Conservation (phyloP, 2,329 filamentous ascomycete species). For the Colletotrichum siamense region DNA sequence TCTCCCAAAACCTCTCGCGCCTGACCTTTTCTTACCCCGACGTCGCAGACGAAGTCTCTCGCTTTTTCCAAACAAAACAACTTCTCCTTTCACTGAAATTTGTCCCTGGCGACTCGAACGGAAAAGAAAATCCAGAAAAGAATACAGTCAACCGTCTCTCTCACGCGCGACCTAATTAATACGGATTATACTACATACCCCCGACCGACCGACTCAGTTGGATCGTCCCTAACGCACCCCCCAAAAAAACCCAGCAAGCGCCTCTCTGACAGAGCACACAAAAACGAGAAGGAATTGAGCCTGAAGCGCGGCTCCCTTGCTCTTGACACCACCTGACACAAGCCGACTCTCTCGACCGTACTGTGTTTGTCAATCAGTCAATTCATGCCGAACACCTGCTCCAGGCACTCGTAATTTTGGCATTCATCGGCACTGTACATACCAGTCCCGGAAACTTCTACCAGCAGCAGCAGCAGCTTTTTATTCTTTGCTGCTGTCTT, state of each 20-base stretch:
- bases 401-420: conserved; percentile 10
- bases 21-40: conserved; percentile 13
- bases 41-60: conserved; percentile 19
- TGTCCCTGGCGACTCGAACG: background rate
- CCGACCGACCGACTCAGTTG: background rate
- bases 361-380: conserved; percentile 15
- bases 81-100: background rate
- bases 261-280: background rate
- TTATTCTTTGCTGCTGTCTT: background rate
- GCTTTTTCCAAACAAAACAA: conserved; percentile 3
- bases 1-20: conserved; percentile 8
- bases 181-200: background rate
- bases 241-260: background rate
- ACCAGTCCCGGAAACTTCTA: background rate
- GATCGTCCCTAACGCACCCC: background rate
- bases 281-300: background rate
- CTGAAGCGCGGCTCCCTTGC: conserved; percentile 5
- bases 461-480: background rate
- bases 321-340: conserved; percentile 18
- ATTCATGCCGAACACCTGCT: conserved; percentile 4
- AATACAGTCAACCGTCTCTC: background rate
- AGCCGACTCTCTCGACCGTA: conserved; percentile 3
- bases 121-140: background rate
- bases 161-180: conserved; percentile 5
- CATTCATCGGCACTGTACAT: conserved; percentile 8